These are phyloP conservation scores for Fusarium setosum DNA, from an alignment of 2,329 filamentous ascomycete species.

Conservation along the genomic window DNA sequence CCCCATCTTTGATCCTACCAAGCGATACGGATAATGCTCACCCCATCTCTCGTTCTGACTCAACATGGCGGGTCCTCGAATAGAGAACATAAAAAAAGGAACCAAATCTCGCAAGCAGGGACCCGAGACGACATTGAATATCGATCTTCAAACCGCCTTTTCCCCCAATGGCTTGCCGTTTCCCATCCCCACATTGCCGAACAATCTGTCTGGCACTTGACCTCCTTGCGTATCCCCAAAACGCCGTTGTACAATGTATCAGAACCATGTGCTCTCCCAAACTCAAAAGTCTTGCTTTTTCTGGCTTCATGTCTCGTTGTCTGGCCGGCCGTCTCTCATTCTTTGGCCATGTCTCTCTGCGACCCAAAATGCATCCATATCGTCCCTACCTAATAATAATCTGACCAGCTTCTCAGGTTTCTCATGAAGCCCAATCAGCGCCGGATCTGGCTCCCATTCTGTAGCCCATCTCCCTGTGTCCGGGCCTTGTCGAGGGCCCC, in stretches of 20 bases:
- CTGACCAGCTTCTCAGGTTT: conserved; percentile 18
- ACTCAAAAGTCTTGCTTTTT: conserved; percentile 1
- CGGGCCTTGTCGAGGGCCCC: conserved; percentile 31
- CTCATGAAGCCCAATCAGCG: conserved; percentile 30
- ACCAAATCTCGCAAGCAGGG: conserved; percentile 37
- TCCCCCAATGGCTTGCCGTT: conserved; percentile 28
- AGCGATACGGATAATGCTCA: conserved; percentile 2
- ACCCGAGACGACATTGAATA: conserved; percentile 36
- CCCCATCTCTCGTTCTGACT: conserved; percentile 34
- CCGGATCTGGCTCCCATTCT: conserved; percentile 14
- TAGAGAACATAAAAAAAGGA: conserved; percentile 5
- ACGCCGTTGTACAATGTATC: conserved; percentile 2
- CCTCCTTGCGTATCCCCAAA: conserved; percentile 17
- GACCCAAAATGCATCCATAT: conserved; percentile 1
- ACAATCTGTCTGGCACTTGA: conserved; percentile 26
- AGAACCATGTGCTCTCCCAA: conserved; percentile 22
- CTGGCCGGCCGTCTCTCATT: conserved; percentile 18
- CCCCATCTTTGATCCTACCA: conserved; percentile 1
- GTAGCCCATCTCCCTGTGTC: conserved; percentile 33
- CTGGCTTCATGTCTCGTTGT: conserved; percentile 1
- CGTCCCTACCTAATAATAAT: conserved; percentile 25
- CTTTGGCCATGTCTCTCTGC: conserved; percentile 10
- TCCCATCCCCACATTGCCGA: conserved; percentile 29
- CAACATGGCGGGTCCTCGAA: conserved; percentile 27
- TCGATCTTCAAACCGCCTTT: conserved; percentile 37